Base-by-base conservation (phyloP, 139 green algal genomes). In the Coelastrella sp. region DNA sequence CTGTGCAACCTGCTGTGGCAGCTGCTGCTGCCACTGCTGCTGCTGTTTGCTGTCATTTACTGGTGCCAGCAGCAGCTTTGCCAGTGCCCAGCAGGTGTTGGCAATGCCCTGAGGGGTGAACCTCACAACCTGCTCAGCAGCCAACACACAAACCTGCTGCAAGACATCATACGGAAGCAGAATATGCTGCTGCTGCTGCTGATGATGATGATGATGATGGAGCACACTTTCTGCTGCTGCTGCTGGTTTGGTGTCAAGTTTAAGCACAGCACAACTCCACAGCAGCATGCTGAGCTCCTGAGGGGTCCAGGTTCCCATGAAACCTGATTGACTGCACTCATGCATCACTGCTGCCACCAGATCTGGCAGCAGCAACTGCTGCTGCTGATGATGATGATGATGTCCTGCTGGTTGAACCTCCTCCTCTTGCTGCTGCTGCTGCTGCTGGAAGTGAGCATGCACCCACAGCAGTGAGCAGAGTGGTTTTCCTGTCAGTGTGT, bases 231-330 rank as follows among this genome's bases (percentile, higher is more conserved):
- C 68, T 17, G 27, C 70, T n/a, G 58, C 20, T 59, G 74, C 86
- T 74, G 60, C 24, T 82, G 59, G n/a, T 80, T 15, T 70, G 24
- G 61, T 72, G 22, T 15, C 22, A 27, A 84, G 22, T 60, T 84
- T 76, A 6, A 91, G 20, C 20, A 59, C 79, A 56, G 87, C 87
- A n/a, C 66, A 80, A 65, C 87, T 87, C 87, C 87, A 91, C 20
- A 91, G 87, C 78, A 91, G 87, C 87, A 87, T 86, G 78, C 78
- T 87, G 7, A 87, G 66, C 79, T 91, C 87, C 78, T 87, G 78
- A n/a, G 87, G 78, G 8, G 87, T 82, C 65, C 66, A 91, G 0
- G 87, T 91, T 12, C 20, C 87, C 19, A 91, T 35, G 78, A 91
- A 91, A 7, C 87, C 65, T 20, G 87, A 78, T 65, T 78, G 63